Conservation (phyloP, 176 grass and related monocot species). For the Calamus simplicifolius region DNA sequence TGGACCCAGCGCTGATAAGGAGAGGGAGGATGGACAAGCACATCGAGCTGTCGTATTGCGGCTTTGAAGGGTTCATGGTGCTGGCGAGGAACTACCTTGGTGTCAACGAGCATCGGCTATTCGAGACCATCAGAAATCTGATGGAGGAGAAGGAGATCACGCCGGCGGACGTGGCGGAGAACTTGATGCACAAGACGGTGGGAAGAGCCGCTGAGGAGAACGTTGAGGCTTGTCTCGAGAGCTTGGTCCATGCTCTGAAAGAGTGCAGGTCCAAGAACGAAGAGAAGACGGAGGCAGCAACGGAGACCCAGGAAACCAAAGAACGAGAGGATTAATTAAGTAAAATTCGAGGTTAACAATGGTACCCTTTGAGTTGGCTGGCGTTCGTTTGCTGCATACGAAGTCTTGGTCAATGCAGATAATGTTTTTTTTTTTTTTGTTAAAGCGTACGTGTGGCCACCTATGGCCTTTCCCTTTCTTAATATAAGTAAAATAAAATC, state of each 20-base stretch:
- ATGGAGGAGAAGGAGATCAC: background rate
- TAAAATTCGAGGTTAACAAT: no score
- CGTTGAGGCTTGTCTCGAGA: background rate
- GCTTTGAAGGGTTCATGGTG: slow-evolving; percentile 12
- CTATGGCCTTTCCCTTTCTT: no score
- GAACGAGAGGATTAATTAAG: no score
- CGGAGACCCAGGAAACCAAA: no score
- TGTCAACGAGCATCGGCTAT: background rate
- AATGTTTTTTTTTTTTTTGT: no score
- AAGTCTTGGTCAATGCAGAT: no score
- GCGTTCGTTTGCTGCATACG: no score
- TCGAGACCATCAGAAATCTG: background rate
- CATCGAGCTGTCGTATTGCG: slow-evolving; percentile 6
- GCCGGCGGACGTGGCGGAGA: slow-evolving; percentile 17
- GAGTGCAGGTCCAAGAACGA: no score
- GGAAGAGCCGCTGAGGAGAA: background rate
- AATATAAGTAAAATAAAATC: no score
- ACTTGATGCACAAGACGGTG: background rate
- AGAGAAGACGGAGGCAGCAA: no score
- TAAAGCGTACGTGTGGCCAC: no score
- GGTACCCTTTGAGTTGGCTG: no score
- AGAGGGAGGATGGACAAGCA: slow-evolving; percentile 19
- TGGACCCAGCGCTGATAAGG: slow-evolving; percentile 11
- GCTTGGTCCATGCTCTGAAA: background rate
- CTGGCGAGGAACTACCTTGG: slow-evolving; percentile 21